Evolutionary conservation across 306 rosid genomes (phyloP), one percentile per base, ranked within the genome.

Genomic region (Parietaria judaica): DNA sequence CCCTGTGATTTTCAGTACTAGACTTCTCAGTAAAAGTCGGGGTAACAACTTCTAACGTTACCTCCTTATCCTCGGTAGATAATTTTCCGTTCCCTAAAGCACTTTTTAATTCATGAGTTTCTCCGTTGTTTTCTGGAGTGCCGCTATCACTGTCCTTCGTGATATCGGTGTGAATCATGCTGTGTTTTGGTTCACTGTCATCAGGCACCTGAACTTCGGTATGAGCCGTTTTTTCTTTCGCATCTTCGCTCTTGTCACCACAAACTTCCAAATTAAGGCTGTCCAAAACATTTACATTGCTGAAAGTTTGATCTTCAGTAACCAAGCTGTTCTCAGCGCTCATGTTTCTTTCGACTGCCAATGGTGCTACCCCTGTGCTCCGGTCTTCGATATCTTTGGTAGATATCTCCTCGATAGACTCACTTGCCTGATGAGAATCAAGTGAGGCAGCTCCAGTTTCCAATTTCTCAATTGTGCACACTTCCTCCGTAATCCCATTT

Each of bases 361-460:
- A 49, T 61, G 36, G 59, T 63, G 55, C 68, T 16, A 54, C 76
- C 61, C 76, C 65, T 71, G 75, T 58, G 50, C 74, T 66, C 66
- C 14, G 65, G 53, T 3, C 74, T 56, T 63, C 70, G 57, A 70
- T 53, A 67, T 35, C 77, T 49, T 74, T 73, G 56, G 65, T 13
- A 35, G 17, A 58, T 50, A 60, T 67, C 61, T 68, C 80, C 69
- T 60, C 69, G 55, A 51, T 50, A 9, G 74, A 64, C 63, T 74
- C 86, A 51, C 70, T 71, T 65, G 66, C 76, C 15, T n/a, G 14
- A 61, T n/a, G 57, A 55, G 77, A 66, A 51, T 78, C 82, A 63
- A 55, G 44, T 61, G 65, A 70, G 1, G 53, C 73, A 63, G 39
- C 70, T 66, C 69, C 76, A 65, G 48, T 74, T 61, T 72, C 83